These are phyloP conservation scores for Septoria petroselini DNA, from an alignment of 2,329 filamentous ascomycete species.

Conservation along the genomic window DNA sequence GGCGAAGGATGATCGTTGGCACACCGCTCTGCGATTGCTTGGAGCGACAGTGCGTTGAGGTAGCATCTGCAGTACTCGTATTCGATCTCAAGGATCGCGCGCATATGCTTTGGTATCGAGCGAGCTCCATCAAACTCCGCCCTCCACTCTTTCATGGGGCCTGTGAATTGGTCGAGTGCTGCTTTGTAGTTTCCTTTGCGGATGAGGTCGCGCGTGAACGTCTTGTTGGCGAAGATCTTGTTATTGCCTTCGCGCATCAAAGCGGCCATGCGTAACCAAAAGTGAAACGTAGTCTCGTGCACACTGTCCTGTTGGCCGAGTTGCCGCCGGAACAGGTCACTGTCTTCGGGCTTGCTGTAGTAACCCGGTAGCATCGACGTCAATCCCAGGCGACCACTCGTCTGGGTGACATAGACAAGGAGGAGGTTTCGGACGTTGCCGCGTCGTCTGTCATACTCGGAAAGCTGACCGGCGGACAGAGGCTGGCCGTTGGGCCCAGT, in stretches of 20 bases:
- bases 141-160: constrained; percentile 74
- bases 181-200: constrained; percentile 79
- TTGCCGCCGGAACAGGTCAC: constrained; percentile 33
- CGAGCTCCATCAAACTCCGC: constrained; percentile 69
- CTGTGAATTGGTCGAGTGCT: constrained; percentile 75
- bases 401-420: constrained; percentile 86
- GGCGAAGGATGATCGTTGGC: constrained; percentile 64
- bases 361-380: constrained; percentile 80
- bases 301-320: constrained; percentile 32
- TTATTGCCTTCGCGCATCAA: constrained; percentile 90
- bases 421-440: constrained; percentile 81
- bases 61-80: constrained; percentile 95
- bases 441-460: constrained; percentile 71
- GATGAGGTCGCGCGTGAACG: constrained; percentile 85
- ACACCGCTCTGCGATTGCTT: constrained; percentile 91
- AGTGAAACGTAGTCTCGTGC: constrained; percentile 65
- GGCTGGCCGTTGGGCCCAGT: constrained; percentile 42
- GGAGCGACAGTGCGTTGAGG: constrained; percentile 87
- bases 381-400: constrained; percentile 87
- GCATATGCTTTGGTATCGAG: constrained; percentile 56
- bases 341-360: constrained; percentile 40
- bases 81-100: constrained; percentile 83
- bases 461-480: constrained; percentile 57
- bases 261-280: constrained; percentile 90
- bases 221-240: constrained; percentile 78